These are phyloP conservation scores for Pestalotiopsis sp. DNA, from an alignment of 2,329 filamentous ascomycete genomes.

Conservation along the genomic window DNA sequence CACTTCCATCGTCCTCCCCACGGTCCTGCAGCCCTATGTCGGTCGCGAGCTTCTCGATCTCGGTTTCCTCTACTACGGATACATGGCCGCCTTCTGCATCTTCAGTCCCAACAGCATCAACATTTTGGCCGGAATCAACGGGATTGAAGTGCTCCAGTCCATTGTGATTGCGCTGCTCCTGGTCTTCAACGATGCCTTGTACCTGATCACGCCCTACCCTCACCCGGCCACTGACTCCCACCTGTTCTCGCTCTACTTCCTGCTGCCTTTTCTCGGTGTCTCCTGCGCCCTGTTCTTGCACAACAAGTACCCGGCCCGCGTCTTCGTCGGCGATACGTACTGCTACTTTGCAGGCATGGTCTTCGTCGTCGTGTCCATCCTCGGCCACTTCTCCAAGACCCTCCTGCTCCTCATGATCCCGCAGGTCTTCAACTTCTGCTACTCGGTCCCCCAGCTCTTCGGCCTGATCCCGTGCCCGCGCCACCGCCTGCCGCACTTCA, in stretches of 20 bases:
- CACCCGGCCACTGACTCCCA: conserved; percentile 96
- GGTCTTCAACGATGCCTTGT: conserved; percentile 84
- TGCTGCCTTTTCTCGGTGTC: conserved; percentile 92
- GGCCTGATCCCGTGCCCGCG: conserved; percentile 88
- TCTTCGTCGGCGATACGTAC: conserved; percentile 98
- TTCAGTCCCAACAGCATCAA: conserved; percentile 99
- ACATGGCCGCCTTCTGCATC: conserved; percentile 96
- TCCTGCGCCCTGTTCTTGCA: conserved; percentile 84
- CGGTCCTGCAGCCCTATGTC: conserved; percentile 81
- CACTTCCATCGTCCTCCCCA: conserved; percentile 89
- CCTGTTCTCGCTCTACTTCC: conserved; percentile 91
- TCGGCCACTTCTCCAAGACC: conserved; percentile 98
- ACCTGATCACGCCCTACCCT: conserved; percentile 80
- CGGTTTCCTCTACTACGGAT: conserved; percentile 84
- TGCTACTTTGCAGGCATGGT: conserved; percentile 99
- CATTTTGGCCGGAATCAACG: conserved; percentile 99
- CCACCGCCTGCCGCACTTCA: conserved; percentile 89
- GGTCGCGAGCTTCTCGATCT: conserved; percentile 81
- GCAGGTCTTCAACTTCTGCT: conserved; percentile 95
- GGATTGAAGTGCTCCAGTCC: conserved; percentile 94
- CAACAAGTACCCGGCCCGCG: conserved; percentile 94
- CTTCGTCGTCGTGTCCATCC: conserved; percentile 93
- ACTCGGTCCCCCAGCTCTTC: conserved; percentile 91
- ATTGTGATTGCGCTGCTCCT: conserved; percentile 86
- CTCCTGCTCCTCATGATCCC: conserved; percentile 87